phyloP scores from a whole-genome alignment of 1,284 basidiomycete species.

The Cryptococcus sp. region DNA sequence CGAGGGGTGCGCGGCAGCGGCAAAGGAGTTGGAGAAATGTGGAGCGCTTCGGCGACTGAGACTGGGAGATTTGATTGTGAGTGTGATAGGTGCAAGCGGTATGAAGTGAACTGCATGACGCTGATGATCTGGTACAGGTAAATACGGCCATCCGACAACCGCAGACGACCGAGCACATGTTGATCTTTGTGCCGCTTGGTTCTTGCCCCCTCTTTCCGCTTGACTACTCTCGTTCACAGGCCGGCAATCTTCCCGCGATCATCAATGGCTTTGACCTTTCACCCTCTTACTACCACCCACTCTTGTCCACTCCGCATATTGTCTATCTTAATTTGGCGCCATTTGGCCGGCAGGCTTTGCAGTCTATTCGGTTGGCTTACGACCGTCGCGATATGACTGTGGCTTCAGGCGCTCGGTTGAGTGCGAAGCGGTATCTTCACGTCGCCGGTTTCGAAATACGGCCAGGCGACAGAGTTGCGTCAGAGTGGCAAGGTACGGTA shows the following conservation, averaged over 20 bases:
- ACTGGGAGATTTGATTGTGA: slow-evolving; percentile 50
- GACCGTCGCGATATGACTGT: slow-evolving; percentile 51
- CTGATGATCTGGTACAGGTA: slow-evolving; percentile 20
- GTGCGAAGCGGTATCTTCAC: slow-evolving; percentile 52
- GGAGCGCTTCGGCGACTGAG: slow-evolving; percentile 46
- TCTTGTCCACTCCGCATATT: slow-evolving; percentile 49
- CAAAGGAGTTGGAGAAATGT: slow-evolving; percentile 50
- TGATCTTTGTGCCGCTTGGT: slow-evolving; percentile 45
- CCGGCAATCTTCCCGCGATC: slow-evolving; percentile 48
- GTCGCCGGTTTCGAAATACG: slow-evolving; percentile 50
- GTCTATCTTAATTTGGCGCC: slow-evolving; percentile 50
- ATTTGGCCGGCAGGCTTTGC: slow-evolving; percentile 39
- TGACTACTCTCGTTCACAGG: slow-evolving; percentile 39
- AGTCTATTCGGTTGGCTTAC: slow-evolving; percentile 47
- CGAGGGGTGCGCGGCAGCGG: slow-evolving; percentile 43
- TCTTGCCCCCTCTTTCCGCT: slow-evolving; percentile 49
- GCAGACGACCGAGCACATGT: slow-evolving; percentile 41
- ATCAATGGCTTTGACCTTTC: slow-evolving; percentile 50
- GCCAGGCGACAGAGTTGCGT: slow-evolving; percentile 25
- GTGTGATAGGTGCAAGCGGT: slow-evolving; percentile 6
- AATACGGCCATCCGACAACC: slow-evolving; percentile 48
- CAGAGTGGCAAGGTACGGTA: slow-evolving; percentile 51
- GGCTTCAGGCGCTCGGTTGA: slow-evolving; percentile 47
- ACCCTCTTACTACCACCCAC: slow-evolving; percentile 53
- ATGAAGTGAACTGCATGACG: not conserved